These are phyloP conservation scores for Amaranthus hypochondriacus DNA, from an alignment of 148 eudicot species.

Conservation along the genomic window DNA sequence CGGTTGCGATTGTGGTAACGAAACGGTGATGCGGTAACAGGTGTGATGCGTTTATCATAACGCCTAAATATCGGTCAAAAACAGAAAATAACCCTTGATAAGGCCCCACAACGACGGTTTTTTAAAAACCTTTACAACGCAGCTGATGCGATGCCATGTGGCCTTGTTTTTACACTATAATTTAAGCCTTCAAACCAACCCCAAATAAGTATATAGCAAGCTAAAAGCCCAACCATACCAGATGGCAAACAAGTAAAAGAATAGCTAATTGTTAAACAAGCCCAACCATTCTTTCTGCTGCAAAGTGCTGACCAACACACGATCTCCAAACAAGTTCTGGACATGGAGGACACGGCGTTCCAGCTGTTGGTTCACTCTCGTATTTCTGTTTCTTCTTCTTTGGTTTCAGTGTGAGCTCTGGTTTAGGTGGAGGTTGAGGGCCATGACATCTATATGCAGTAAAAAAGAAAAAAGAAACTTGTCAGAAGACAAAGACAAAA, in stretches of 20 bases:
- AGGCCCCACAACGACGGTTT: no score
- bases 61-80: no score
- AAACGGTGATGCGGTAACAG: no score
- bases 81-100: no score
- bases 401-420: conserved; percentile 81
- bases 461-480: neutral
- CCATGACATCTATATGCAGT: conserved; percentile 77
- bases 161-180: no score
- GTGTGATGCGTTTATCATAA: no score
- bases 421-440: conserved; percentile 77
- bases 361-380: conserved; percentile 63
- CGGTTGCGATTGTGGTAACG: no score
- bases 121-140: no score
- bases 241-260: neutral
- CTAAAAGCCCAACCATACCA: no score
- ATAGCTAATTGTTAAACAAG: conserved; percentile 4
- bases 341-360: conserved; percentile 85
- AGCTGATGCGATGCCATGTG: no score
- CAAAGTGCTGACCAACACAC: conserved; percentile 83
- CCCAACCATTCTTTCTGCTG: conserved; percentile 81
- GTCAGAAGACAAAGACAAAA: conserved; percentile 4
- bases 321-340: conserved; percentile 93
- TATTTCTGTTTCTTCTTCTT: conserved; percentile 67
- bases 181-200: no score
- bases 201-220: no score